A percentile compares a stretch with the other conserved stretches of the same genome.
These are phyloP conservation scores for Paraurostyla sp. DNA, from an alignment of 73 alveolate genomes.

Conservation along the genomic window DNA sequence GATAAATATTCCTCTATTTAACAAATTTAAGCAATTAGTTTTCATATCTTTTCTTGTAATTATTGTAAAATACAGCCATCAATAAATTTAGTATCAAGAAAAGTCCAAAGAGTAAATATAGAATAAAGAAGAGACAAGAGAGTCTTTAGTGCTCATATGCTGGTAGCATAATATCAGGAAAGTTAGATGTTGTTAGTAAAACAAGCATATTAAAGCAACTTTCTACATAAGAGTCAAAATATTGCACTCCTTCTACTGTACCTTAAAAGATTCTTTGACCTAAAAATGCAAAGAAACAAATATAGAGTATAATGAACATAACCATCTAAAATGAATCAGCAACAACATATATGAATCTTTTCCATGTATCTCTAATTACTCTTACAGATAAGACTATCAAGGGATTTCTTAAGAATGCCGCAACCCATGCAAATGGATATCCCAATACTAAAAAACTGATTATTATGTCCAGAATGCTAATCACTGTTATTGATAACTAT, in stretches of 20 bases:
- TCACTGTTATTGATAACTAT: neutral
- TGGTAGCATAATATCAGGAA: conserved; percentile 79
- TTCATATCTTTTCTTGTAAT: conserved; percentile 66
- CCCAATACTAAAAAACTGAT: neutral
- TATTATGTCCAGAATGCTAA: conserved; percentile 23
- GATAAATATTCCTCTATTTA: conserved; percentile 35
- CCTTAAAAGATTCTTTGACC: conserved; percentile 54
- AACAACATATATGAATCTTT: conserved; percentile 44
- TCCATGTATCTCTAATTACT: conserved; percentile 67
- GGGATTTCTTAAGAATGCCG: conserved; percentile 23
- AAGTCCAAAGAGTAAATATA: conserved; percentile 63
- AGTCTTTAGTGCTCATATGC: conserved; percentile 57
- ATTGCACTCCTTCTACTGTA: conserved; percentile 68
- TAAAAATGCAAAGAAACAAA: conserved; percentile 56
- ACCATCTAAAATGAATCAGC: conserved; percentile 53
- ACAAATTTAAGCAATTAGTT: conserved; percentile 7
- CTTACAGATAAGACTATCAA: conserved; percentile 20
- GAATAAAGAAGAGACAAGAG: conserved; percentile 37
- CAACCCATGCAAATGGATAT: conserved; percentile 5
- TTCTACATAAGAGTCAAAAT: conserved; percentile 56
- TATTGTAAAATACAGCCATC: conserved; percentile 67
- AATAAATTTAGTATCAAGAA: conserved; percentile 64
- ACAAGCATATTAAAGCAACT: conserved; percentile 63
- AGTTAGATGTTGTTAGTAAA: conserved; percentile 71
- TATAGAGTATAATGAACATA: conserved; percentile 33